Evolutionary conservation across 2,329 filamentous ascomycete species (phyloP), one percentile per base, ranked within the genome.

Genomic region (Phialophora verrucosa): DNA sequence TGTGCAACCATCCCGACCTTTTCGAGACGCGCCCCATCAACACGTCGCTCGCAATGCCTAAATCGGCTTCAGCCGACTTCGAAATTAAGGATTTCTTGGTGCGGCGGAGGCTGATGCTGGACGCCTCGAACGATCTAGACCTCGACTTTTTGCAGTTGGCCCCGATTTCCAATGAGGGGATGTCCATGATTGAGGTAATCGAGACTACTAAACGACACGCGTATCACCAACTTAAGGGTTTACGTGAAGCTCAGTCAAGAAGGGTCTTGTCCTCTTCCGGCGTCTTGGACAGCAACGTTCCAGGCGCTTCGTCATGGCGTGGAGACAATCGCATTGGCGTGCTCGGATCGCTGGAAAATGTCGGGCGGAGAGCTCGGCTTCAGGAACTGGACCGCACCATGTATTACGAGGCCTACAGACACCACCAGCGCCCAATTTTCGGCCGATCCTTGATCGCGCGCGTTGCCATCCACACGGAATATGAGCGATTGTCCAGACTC

Each of bases 1-100:
- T 99, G 59, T 99, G 95, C 84, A 99, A 99, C 73, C 95, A 99
- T 75, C 96, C 95, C 0, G 95, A 99, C 78, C 84, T 99, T 8
- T 99, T 99, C 74, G 91, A 98, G 72, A 96, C 96, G 66, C 88
- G 95, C 17, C 93, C 93, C 0, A 98, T 99, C 74, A 95, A 96
- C 79, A 99, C 94, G 0, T 98, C 95, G 0, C 96, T 97, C 77
- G 92, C 93, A 3, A 96, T 98, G 90, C 84, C 87, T 29, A 90
- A 85, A 69, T 96, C 93, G 2, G 88, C 92, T 2, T 83, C 89
- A 8, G 87, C 90, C 1, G 87, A 90, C 42, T 98, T 90, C 73
- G 88, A 90, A 72, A 82, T 87, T 60, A 91, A 90, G 35, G 91
- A 96, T 69, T 80, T 87, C 2, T 82, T 91, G 29, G 81, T 98